These are phyloP conservation scores for Xylaria sp. DNA, from an alignment of 2,329 filamentous ascomycete species.

Conservation along the genomic window DNA sequence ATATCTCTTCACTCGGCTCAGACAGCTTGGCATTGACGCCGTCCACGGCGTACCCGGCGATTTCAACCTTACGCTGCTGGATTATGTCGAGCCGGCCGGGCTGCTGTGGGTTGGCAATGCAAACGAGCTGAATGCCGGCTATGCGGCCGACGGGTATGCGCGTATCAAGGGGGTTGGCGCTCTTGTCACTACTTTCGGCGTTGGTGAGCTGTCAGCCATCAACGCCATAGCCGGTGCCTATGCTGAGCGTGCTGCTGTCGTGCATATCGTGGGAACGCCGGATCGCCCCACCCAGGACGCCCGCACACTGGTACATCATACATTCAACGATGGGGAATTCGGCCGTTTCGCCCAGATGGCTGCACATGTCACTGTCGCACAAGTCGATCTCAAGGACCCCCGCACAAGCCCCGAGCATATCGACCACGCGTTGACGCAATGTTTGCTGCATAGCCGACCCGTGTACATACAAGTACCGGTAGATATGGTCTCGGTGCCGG, in stretches of 20 bases:
- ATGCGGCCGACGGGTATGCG: slow-evolving; percentile 68
- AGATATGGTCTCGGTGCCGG: slow-evolving; percentile 58
- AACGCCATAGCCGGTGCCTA: slow-evolving; percentile 69
- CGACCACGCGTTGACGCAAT: slow-evolving; percentile 61
- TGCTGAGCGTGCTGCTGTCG: slow-evolving; percentile 64
- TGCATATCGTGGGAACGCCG: slow-evolving; percentile 68
- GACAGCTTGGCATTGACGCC: slow-evolving; percentile 55
- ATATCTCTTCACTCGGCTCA: slow-evolving; percentile 54
- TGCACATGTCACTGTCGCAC: slow-evolving; percentile 59
- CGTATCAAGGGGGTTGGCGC: slow-evolving; percentile 61
- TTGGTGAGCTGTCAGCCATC: slow-evolving; percentile 66
- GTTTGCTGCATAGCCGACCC: slow-evolving; percentile 62
- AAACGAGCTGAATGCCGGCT: slow-evolving; percentile 68
- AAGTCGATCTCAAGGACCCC: slow-evolving; percentile 58
- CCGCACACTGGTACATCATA: slow-evolving; percentile 61
- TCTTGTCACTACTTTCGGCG: slow-evolving; percentile 69
- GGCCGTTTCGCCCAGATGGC: slow-evolving; percentile 61
- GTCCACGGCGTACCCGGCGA: slow-evolving; percentile 60
- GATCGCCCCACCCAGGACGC: slow-evolving; percentile 55
- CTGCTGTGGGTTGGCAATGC: slow-evolving; percentile 61
- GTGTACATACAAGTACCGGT: slow-evolving; percentile 67
- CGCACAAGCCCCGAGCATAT: slow-evolving; percentile 59
- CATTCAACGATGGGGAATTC: slow-evolving; percentile 65
- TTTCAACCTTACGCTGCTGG: slow-evolving; percentile 53
- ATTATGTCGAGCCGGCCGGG: slow-evolving; percentile 52